phyloP scores from a whole-genome alignment of 139 green algal genomes.

The Pseudopediastrum boryanum region DNA sequence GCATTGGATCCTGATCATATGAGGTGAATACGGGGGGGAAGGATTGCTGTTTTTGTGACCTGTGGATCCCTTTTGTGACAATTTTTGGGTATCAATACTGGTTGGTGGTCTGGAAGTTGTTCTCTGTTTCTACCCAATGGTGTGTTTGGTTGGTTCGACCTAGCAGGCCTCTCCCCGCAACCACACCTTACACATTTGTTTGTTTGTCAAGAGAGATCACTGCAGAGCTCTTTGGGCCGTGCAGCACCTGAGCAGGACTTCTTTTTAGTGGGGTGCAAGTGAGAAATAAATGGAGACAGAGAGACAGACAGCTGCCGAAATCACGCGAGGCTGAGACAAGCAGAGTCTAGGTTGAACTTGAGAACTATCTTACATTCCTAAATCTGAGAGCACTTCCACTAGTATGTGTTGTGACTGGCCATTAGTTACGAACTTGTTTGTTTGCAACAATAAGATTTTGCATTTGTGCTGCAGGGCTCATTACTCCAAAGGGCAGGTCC shows the following conservation, averaged over 20 bases:
- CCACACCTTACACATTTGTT: slow-evolving; percentile 5
- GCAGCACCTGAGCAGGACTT: too few relatives aligned
- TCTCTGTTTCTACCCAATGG: not conserved
- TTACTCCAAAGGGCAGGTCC: slow-evolving; percentile 58
- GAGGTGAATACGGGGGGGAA: not conserved
- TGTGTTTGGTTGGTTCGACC: not conserved
- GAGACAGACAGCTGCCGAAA: not conserved
- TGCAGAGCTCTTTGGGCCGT: too few relatives aligned
- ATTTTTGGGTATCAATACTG: not conserved
- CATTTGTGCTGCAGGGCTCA: slow-evolving; percentile 33
- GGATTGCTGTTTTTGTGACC: not conserved
- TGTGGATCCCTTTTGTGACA: not conserved
- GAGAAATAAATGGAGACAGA: not conserved
- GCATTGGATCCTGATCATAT: slow-evolving; percentile 35
- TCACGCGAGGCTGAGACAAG: too few relatives aligned
- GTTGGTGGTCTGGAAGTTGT: not conserved
- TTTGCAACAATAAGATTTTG: not conserved
- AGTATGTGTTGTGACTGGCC: not conserved
- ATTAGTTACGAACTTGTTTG: not conserved
- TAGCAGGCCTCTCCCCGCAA: not conserved
- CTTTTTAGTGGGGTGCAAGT: not conserved
- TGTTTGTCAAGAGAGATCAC: too few relatives aligned
- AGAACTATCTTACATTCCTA: not conserved
- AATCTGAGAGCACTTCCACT: not conserved
- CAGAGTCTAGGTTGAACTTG: not conserved